These are phyloP conservation scores for Suillus hirtellus DNA, from an alignment of 768 basidiomycete species.

Conservation along the genomic window DNA sequence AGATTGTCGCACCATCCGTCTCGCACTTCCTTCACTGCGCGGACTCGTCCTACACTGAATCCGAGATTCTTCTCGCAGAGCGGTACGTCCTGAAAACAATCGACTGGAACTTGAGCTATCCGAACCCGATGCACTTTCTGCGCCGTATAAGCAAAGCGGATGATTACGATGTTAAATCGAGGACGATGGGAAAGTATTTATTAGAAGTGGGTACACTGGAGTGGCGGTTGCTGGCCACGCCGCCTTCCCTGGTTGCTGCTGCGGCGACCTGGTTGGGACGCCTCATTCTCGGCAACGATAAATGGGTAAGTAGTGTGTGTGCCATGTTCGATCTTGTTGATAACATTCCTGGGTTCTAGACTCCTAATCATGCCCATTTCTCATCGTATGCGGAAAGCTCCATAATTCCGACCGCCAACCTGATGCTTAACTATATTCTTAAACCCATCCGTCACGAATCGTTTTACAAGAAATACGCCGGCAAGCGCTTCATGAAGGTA, in stretches of 20 bases:
- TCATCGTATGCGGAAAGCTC: conserved; percentile 81
- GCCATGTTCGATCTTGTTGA: neutral
- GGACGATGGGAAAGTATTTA: conserved; percentile 90
- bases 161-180: conserved; percentile 79
- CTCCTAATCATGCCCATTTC: conserved; percentile 84
- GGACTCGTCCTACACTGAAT: conserved; percentile 72
- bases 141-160: conserved; percentile 92
- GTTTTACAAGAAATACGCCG: conserved; percentile 87
- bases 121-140: conserved; percentile 88
- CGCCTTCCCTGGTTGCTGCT: conserved; percentile 81
- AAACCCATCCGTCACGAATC: conserved; percentile 70
- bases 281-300: conserved; percentile 71
- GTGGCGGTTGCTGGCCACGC: conserved; percentile 68
- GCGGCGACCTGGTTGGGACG: conserved; percentile 86
- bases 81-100: conserved; percentile 84
- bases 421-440: conserved; percentile 88
- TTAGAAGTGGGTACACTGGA: conserved; percentile 86
- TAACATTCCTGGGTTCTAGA: conserved; percentile 44
- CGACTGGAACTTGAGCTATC: conserved; percentile 83
- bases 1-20: conserved; percentile 86
- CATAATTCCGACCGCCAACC: conserved; percentile 75
- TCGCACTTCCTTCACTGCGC: conserved; percentile 77
- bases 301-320: conserved; percentile 70
- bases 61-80: conserved; percentile 88
- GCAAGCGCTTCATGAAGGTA: conserved; percentile 83